Evolutionary conservation across 768 basidiomycete genomes (phyloP).

Genomic region (Mycena galopus): DNA sequence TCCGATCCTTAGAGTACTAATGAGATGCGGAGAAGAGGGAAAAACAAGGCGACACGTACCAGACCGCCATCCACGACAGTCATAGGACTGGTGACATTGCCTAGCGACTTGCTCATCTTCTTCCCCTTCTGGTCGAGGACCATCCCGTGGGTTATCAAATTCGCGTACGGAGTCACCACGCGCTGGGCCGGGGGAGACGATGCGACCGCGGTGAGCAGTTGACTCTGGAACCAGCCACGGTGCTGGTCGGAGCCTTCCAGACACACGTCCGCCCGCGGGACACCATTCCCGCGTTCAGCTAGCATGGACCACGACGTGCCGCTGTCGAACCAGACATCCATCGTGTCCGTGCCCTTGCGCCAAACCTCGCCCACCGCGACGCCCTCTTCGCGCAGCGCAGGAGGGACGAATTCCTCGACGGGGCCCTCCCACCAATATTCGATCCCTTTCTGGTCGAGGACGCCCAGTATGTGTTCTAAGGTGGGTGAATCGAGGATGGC

Average conservation of each 20-base stretch:
- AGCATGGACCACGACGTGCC: constrained; percentile 95
- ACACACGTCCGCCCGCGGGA: constrained; percentile 82
- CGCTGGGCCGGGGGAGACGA: constrained; percentile 50
- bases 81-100: constrained; percentile 91
- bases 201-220: constrained; percentile 85
- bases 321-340: constrained; percentile 99
- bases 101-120: constrained; percentile 98
- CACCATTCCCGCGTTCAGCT: constrained; percentile 45
- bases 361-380: constrained; percentile 60
- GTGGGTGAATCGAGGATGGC: constrained; percentile 75
- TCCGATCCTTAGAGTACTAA: constrained; percentile 63
- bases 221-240: constrained; percentile 99
- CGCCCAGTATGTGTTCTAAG: constrained; percentile 79
- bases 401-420: constrained; percentile 84
- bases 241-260: constrained; percentile 98
- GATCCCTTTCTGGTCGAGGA: constrained; percentile 81
- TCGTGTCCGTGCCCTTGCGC: constrained; percentile 91
- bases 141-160: constrained; percentile 96
- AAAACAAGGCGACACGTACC: constrained; percentile 56
- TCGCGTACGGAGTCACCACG: constrained; percentile 71
- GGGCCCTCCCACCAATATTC: constrained; percentile 95
- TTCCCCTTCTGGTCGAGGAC: constrained; percentile 90
- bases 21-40: neutral
- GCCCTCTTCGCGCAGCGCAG: constrained; percentile 64
- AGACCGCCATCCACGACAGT: constrained; percentile 82